Evolutionary conservation across 139 green algal genomes (phyloP).

Genomic region (Mesostigma viride): DNA sequence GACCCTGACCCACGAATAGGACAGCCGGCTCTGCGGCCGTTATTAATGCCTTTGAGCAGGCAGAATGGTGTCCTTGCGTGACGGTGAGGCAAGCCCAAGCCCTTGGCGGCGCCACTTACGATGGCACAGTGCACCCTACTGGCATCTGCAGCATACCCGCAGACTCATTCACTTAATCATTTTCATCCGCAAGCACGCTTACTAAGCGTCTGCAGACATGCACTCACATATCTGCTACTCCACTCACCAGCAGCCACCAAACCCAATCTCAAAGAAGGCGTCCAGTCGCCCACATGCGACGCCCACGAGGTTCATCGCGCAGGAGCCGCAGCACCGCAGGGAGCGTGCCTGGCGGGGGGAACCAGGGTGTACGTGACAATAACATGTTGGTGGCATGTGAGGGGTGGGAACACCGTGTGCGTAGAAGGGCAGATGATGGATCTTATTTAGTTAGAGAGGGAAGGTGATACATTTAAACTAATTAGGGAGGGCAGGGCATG

Average conservation of each 20-base stretch:
- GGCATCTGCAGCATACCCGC: neutral
- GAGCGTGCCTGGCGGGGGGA: conserved; percentile 35
- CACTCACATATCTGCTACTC: neutral
- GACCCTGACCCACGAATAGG: no score
- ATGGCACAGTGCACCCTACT: neutral
- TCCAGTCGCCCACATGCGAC: conserved; percentile 67
- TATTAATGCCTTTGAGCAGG: no score
- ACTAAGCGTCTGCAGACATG: neutral
- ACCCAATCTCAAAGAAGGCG: conserved; percentile 84
- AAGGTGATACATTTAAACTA: no score
- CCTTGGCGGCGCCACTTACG: neutral
- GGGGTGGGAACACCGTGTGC: no score
- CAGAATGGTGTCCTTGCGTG: no score
- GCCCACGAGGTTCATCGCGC: conserved; percentile 55
- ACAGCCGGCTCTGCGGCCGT: no score
- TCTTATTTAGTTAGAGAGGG: no score
- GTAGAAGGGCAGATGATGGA: no score
- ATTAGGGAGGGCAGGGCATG: no score
- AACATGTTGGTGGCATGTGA: no score
- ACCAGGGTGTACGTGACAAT: no score
- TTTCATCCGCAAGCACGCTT: neutral
- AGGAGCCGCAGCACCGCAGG: conserved; percentile 77
- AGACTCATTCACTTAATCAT: neutral
- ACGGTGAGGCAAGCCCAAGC: no score
- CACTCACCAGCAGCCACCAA: conserved; percentile 62